Conservation (phyloP, 305 asterid species). For the Fraxinus xanthoxyloides region DNA sequence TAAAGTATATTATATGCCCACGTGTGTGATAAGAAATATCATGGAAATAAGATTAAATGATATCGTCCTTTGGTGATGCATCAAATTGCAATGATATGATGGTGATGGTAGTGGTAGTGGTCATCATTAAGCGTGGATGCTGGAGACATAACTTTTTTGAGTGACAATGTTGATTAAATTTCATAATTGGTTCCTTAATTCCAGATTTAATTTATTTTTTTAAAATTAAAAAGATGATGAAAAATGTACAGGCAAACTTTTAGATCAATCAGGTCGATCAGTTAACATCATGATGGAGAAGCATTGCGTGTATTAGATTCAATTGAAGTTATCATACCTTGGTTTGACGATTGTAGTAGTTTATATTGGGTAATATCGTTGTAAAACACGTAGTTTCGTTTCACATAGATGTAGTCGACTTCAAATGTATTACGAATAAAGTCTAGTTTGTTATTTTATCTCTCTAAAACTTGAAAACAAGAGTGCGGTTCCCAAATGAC, state of each 20-base stretch:
- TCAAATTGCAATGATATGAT: constrained; percentile 31
- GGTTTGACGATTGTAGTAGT: background rate
- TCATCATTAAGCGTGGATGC: constrained; percentile 7
- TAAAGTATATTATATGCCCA: background rate
- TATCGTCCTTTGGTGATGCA: constrained; percentile 26
- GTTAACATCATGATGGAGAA: background rate
- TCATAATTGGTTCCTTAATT: background rate
- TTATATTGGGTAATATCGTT: background rate
- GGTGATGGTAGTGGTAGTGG: background rate
- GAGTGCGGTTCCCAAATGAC: background rate
- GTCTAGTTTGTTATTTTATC: no score
- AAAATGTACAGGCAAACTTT: background rate
- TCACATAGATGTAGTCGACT: background rate
- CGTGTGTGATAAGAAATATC: background rate
- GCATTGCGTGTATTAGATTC: background rate
- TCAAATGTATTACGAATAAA: no score
- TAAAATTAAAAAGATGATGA: background rate
- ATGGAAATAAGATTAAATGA: constrained; percentile 25
- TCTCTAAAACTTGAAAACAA: no score
- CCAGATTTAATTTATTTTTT: background rate
- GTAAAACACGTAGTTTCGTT: background rate
- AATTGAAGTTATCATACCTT: background rate
- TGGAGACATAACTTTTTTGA: background rate
- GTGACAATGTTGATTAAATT: background rate
- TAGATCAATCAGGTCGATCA: background rate